Conservation (phyloP, 1,284 basidiomycete species). For the Butyriboletus appendiculatus region DNA sequence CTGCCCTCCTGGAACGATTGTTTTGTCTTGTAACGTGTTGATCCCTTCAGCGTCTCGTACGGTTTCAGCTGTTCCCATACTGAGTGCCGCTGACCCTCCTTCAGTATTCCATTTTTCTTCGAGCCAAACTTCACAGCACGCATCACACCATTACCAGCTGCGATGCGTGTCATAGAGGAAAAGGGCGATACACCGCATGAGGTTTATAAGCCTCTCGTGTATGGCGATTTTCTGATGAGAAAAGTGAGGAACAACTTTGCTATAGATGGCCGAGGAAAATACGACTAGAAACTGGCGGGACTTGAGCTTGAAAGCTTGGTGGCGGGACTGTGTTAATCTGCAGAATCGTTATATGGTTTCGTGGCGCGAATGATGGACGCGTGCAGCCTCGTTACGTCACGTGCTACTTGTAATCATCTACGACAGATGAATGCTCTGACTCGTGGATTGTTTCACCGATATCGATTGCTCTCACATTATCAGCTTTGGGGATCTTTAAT, state of each 20-base stretch:
- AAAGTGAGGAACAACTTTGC: constrained; percentile 76
- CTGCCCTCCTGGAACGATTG: not conserved
- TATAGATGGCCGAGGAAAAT: constrained; percentile 42
- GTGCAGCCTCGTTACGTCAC: constrained; percentile 20
- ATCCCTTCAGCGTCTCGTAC: constrained; percentile 53
- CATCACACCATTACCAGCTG: constrained; percentile 60
- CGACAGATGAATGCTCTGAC: constrained; percentile 21
- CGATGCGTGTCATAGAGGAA: constrained; percentile 42
- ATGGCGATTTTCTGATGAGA: constrained; percentile 72
- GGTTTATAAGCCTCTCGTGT: constrained; percentile 53
- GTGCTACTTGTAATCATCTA: constrained; percentile 11
- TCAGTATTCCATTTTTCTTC: constrained; percentile 82
- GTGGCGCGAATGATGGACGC: not conserved
- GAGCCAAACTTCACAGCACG: constrained; percentile 78
- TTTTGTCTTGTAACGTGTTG: constrained; percentile 1
- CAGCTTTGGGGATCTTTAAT: constrained; percentile 10
- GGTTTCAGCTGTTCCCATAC: not conserved
- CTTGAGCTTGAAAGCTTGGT: not conserved
- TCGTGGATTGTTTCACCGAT: constrained; percentile 20
- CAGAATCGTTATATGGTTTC: too few relatives aligned
- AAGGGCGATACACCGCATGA: constrained; percentile 17
- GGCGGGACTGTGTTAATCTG: not conserved
- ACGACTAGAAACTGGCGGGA: constrained; percentile 31
- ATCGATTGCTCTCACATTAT: constrained; percentile 20
- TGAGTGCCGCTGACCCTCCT: constrained; percentile 4